Conservation (phyloP, 1,139 yeast species). For the Lodderomyces orthopsilosis region DNA sequence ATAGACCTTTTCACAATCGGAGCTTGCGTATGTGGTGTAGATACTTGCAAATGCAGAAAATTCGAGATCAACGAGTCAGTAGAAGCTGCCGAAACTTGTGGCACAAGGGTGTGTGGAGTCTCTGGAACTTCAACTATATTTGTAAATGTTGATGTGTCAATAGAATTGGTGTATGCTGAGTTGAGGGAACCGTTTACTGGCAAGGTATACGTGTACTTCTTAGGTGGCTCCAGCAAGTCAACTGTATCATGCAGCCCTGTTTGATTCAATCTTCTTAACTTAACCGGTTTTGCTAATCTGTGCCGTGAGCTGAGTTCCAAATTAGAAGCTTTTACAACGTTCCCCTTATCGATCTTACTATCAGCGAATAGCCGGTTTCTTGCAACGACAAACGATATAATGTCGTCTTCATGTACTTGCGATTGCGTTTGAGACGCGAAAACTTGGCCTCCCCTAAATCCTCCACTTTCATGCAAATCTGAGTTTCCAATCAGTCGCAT, state of each 20-base stretch:
- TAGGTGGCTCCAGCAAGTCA: neutral
- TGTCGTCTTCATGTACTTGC: neutral
- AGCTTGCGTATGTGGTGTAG: neutral
- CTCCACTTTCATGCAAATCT: neutral
- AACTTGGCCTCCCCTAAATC: neutral
- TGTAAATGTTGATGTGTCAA: neutral
- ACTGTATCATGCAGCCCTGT: neutral
- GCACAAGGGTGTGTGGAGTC: neutral
- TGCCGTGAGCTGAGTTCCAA: neutral
- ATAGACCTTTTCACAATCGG: neutral
- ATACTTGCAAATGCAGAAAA: neutral
- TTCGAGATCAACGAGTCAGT: neutral
- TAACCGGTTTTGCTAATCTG: neutral
- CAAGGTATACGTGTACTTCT: neutral
- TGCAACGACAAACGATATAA: conserved; percentile 2
- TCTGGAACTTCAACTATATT: neutral
- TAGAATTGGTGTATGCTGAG: neutral
- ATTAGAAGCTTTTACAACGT: too few species aligned
- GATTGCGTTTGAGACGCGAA: neutral
- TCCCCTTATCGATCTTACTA: neutral
- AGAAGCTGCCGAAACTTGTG: neutral
- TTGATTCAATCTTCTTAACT: neutral
- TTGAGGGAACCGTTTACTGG: neutral
- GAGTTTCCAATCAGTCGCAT: neutral
- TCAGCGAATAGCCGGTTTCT: neutral